These are phyloP conservation scores for Pistacia atlantica DNA, from an alignment of 345 rosid species.

Conservation along the genomic window DNA sequence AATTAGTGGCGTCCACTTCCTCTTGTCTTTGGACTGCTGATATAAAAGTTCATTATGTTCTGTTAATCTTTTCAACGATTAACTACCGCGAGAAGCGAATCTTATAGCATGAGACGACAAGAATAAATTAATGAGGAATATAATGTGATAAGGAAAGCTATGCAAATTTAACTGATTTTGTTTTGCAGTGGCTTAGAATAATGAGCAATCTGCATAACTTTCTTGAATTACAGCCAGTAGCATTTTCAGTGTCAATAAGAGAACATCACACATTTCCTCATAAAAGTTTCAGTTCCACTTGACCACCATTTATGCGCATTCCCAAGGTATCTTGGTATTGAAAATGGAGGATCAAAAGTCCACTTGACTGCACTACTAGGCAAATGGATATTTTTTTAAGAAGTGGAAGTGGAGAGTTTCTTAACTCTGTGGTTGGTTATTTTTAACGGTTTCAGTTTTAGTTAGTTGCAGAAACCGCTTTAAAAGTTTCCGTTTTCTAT, in stretches of 20 bases:
- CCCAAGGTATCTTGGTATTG: constrained; percentile 23
- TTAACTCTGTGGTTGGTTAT: not conserved
- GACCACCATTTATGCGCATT: constrained; percentile 3
- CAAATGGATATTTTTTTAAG: not conserved
- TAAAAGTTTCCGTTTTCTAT: not conserved
- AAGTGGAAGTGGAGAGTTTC: not conserved
- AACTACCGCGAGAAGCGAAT: not conserved
- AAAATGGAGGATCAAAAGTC: constrained; percentile 19
- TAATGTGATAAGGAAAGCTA: not conserved
- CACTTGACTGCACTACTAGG: constrained; percentile 20
- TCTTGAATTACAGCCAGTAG: not conserved
- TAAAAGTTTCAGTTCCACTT: constrained; percentile 15
- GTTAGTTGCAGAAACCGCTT: constrained; percentile 25
- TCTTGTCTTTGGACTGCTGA: not conserved
- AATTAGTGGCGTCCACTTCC: not conserved
- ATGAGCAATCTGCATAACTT: not conserved
- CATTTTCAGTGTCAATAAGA: not conserved
- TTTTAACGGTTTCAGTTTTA: constrained; percentile 25
- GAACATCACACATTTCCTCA: constrained; percentile 14
- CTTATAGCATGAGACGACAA: not conserved
- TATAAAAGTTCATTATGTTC: not conserved
- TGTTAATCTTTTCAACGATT: not conserved
- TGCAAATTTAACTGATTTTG: not conserved
- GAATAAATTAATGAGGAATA: not conserved
- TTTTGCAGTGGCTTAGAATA: not conserved